These are phyloP conservation scores for Lolium perenne DNA, from an alignment of 176 grass and related monocot genomes.

Conservation along the genomic window DNA sequence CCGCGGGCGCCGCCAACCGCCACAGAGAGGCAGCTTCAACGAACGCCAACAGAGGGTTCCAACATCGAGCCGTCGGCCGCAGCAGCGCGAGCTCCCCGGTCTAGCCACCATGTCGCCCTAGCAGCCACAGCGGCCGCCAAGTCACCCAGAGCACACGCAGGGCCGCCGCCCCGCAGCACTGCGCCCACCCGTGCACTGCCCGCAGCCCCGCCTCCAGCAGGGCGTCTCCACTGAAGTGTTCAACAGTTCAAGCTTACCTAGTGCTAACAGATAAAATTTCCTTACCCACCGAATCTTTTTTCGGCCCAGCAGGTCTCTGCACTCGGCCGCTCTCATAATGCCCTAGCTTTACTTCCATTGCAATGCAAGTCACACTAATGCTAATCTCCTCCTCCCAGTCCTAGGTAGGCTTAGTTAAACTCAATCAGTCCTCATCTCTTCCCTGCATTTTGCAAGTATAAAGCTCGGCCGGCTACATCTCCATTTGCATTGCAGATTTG, in stretches of 20 bases:
- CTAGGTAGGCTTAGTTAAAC: neutral
- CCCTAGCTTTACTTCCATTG: constrained; percentile 49
- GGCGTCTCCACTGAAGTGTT: neutral
- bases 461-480: neutral
- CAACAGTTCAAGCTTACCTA: neutral
- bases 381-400: neutral
- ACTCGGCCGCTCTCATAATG: constrained; percentile 32
- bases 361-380: constrained; percentile 49
- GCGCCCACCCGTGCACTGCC: no score
- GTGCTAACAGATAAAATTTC: neutral
- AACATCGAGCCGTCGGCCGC: no score
- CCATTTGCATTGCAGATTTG: neutral
- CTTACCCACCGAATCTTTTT: neutral
- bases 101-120: no score
- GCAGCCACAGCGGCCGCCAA: no score
- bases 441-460: neutral
- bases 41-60: no score
- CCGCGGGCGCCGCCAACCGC: no score
- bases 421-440: neutral
- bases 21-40: no score
- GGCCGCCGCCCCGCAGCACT: no score
- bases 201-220: no score
- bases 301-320: neutral
- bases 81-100: no score
- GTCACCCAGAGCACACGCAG: no score